Percentiles rank a stretch among this genome's conserved stretches.
These are phyloP conservation scores for Apiotrichum domesticum DNA, from an alignment of 1,284 basidiomycete species.

Conservation along the genomic window DNA sequence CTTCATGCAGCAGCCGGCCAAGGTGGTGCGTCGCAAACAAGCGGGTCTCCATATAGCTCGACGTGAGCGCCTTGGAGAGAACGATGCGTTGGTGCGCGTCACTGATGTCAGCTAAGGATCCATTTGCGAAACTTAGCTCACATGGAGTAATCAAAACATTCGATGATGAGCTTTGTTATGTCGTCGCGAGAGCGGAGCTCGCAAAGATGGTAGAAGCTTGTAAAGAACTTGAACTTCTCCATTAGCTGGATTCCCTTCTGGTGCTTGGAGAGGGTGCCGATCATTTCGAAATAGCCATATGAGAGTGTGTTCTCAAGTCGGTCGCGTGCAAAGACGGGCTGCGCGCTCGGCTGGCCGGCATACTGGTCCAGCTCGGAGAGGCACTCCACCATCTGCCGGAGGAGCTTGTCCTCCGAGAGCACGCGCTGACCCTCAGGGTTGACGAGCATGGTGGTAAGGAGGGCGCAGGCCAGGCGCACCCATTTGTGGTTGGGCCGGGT, in stretches of 20 bases:
- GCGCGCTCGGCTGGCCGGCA: conserved; percentile 45
- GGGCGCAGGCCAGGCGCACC: conserved; percentile 74
- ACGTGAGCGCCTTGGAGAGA: conserved; percentile 86
- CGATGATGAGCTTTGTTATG: conserved; percentile 81
- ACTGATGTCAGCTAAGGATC: not conserved
- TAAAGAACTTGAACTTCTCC: conserved; percentile 88
- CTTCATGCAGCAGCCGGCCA: conserved; percentile 56
- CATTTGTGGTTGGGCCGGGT: conserved; percentile 68
- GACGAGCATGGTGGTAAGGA: conserved; percentile 75
- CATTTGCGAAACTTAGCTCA: no score
- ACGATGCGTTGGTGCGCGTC: conserved; percentile 89
- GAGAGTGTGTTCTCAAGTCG: conserved; percentile 78
- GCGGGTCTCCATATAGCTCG: conserved; percentile 80
- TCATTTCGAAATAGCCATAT: conserved; percentile 91
- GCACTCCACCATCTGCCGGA: conserved; percentile 77
- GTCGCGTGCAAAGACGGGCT: conserved; percentile 79
- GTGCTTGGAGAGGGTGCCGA: conserved; percentile 80
- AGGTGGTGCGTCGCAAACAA: conserved; percentile 83
- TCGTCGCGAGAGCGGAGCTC: conserved; percentile 87
- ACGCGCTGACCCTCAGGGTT: conserved; percentile 78
- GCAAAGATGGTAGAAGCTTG: conserved; percentile 87
- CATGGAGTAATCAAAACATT: conserved; percentile 81
- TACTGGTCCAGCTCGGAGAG: conserved; percentile 85
- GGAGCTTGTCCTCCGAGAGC: conserved; percentile 78
- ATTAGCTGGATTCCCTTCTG: conserved; percentile 86